A percentile compares a stretch with the other conserved stretches of the same genome.
Conservation (phyloP, 306 rosid species). For the Lathyrus sativus region DNA sequence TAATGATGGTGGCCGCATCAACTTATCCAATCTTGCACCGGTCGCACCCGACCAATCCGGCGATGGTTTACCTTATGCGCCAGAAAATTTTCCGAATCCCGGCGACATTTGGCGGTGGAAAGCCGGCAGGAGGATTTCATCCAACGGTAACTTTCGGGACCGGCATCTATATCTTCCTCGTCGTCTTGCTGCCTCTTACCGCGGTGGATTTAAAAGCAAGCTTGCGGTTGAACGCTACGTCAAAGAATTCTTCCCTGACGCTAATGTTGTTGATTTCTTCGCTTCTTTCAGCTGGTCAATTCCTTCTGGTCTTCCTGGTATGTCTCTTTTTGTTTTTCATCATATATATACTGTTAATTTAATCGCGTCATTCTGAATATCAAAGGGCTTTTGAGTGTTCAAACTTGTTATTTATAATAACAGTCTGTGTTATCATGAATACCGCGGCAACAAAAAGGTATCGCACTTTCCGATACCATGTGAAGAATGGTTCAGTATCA, state of each 20-base stretch:
- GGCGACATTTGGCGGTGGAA: slow-evolving; percentile 79
- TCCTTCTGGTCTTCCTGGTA: slow-evolving; percentile 56
- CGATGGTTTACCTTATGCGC: slow-evolving; percentile 75
- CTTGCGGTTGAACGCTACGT: slow-evolving; percentile 60
- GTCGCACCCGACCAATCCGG: slow-evolving; percentile 55
- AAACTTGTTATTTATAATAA: no score
- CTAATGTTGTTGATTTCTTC: slow-evolving; percentile 55
- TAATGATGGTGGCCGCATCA: slow-evolving; percentile 7
- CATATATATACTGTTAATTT: no score
- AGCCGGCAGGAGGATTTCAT: slow-evolving; percentile 62
- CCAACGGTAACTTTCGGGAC: slow-evolving; percentile 58
- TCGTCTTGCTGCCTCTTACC: slow-evolving; percentile 29
- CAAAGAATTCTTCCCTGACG: slow-evolving; percentile 43
- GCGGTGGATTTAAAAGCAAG: slow-evolving; percentile 59
- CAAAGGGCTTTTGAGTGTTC: no score
- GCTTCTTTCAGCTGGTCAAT: slow-evolving; percentile 67
- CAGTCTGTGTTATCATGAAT: no score
- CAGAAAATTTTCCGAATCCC: slow-evolving; percentile 66
- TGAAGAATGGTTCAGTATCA: no score
- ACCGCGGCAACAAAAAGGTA: no score
- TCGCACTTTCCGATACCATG: no score
- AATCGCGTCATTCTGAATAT: no score
- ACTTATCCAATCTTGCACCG: slow-evolving; percentile 30
- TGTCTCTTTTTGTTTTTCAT: no score
- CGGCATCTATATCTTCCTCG: slow-evolving; percentile 69